Conservation (phyloP, 2,329 filamentous ascomycete genomes). For the Cadophora sp. region DNA sequence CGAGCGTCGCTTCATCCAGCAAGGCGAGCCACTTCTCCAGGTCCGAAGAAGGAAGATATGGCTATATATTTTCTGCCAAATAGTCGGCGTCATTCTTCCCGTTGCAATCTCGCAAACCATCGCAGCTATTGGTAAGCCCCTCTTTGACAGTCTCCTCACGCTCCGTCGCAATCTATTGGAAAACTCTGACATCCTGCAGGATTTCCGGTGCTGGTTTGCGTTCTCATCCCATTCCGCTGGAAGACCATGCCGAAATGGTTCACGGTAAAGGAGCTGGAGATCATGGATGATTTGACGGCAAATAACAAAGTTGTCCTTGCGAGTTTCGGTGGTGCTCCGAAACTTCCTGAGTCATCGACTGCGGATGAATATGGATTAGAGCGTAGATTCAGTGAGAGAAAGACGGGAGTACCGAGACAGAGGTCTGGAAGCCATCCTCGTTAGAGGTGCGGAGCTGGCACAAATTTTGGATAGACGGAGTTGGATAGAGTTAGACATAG, state of each 20-base stretch:
- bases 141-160: neutral
- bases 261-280: constrained; percentile 17
- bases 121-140: constrained; percentile 18
- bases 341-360: neutral
- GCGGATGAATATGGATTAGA: constrained; percentile 1
- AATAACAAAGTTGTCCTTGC: constrained; percentile 19
- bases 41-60: constrained; percentile 19
- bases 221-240: constrained; percentile 20
- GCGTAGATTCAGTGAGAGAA: constrained; percentile 1
- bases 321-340: constrained; percentile 16
- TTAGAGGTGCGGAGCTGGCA: neutral
- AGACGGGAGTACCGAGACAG: constrained; percentile 1
- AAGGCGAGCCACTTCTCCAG: constrained; percentile 4
- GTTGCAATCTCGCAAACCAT: constrained; percentile 21
- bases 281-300: constrained; percentile 24
- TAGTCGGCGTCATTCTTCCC: constrained; percentile 10
- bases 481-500: neutral
- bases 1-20: constrained; percentile 44
- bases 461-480: neutral
- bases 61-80: constrained; percentile 17
- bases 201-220: constrained; percentile 16
- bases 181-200: constrained; percentile 3
- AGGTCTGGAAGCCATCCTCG: neutral
- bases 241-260: constrained; percentile 17
- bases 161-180: neutral